Evolutionary conservation across 805 yeast species (phyloP).

Genomic region (Priceomyces carsonii): DNA sequence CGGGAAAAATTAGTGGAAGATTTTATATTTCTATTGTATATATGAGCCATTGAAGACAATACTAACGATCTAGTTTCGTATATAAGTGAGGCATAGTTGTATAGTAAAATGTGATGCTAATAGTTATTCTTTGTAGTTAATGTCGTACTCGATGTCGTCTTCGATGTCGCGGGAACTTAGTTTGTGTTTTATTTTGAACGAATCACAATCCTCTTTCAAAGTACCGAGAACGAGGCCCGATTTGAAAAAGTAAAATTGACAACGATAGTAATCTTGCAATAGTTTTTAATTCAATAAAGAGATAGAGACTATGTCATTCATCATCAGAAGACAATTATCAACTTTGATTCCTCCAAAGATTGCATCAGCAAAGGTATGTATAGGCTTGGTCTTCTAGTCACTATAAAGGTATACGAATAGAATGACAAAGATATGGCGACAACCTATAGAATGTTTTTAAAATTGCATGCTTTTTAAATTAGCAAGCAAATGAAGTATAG

Average conservation of each 20-base stretch:
- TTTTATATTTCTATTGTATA: too few species aligned
- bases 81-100: constrained; percentile 36
- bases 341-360: constrained; percentile 98
- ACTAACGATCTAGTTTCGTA: constrained; percentile 42
- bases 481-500: too few species aligned
- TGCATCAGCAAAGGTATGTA: constrained; percentile 86
- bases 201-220: constrained; percentile 7
- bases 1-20: too few species aligned
- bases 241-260: constrained; percentile 1
- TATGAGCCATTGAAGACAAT: too few species aligned
- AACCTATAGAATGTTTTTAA: too few species aligned
- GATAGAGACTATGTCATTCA: constrained; percentile 62
- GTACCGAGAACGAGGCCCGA: constrained; percentile 11
- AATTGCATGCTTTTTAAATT: too few species aligned
- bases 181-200: constrained; percentile 7
- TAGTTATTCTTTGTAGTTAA: constrained; percentile 1
- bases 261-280: not conserved
- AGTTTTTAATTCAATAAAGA: constrained; percentile 3
- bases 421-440: too few species aligned
- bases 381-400: too few species aligned
- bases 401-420: too few species aligned
- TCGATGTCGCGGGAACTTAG: not conserved
- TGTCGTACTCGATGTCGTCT: constrained; percentile 6
- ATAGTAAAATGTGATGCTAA: constrained; percentile 1
- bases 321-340: constrained; percentile 89